Percentiles rank a stretch among this genome's conserved stretches.
Evolutionary conservation across 2,329 filamentous ascomycete species (phyloP).

Genomic region (Aciculosporium take): DNA sequence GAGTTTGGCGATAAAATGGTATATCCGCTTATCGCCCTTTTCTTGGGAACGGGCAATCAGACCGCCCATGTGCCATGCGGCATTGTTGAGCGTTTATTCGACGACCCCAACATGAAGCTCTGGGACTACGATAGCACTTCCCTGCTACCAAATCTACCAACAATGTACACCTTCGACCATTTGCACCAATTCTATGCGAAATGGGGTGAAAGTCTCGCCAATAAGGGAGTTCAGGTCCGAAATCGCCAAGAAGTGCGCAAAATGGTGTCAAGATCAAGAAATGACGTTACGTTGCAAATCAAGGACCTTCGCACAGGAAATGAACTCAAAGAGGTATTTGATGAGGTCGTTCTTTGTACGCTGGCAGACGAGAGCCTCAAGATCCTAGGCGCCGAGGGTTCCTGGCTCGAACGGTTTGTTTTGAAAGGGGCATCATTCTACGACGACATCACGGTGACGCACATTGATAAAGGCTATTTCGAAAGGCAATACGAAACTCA

Average conservation of each 20-base stretch:
- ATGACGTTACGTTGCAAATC: conserved; percentile 38
- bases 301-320: conserved; percentile 36
- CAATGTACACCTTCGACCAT: conserved; percentile 53
- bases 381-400: conserved; percentile 42
- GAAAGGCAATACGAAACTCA: conserved; percentile 52
- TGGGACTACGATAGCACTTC: conserved; percentile 44
- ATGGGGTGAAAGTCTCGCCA: conserved; percentile 40
- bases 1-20: conserved; percentile 61
- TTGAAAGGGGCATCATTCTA: conserved; percentile 57
- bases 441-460: conserved; percentile 58
- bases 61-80: conserved; percentile 57
- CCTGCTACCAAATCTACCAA: conserved; percentile 42
- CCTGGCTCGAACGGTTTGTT: conserved; percentile 48
- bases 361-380: conserved; percentile 49
- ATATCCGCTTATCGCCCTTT: conserved; percentile 56
- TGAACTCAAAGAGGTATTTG: conserved; percentile 39
- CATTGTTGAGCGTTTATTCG: conserved; percentile 47
- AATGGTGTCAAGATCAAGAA: conserved; percentile 35
- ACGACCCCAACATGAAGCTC: conserved; percentile 43
- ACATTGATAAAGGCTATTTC: conserved; percentile 52
- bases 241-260: conserved; percentile 40
- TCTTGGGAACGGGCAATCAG: conserved; percentile 62
- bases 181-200: conserved; percentile 45
- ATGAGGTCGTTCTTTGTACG: conserved; percentile 53
- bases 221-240: conserved; percentile 40